Conservation (phyloP, 768 basidiomycete species). For the Suillus fuscotomentosus region DNA sequence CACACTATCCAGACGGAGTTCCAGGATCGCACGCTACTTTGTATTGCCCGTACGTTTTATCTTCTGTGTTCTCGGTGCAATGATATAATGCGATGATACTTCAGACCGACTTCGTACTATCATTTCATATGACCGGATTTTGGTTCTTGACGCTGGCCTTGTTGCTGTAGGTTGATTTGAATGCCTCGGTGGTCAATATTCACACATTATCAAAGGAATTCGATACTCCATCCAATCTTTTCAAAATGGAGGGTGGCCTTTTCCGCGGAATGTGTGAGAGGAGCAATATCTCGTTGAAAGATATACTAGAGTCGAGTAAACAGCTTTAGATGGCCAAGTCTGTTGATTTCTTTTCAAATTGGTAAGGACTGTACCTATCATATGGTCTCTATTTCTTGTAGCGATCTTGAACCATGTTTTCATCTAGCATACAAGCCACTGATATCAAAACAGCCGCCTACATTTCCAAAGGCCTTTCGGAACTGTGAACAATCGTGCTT, state of each 20-base stretch:
- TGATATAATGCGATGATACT: background rate
- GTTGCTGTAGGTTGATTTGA: constrained; percentile 43
- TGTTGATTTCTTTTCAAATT: background rate
- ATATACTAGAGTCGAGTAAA: constrained; percentile 32
- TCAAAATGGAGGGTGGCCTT: constrained; percentile 40
- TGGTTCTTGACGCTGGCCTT: constrained; percentile 64
- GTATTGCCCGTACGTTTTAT: constrained; percentile 41
- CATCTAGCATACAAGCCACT: too few relatives aligned
- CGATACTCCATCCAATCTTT: constrained; percentile 47
- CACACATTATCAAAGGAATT: constrained; percentile 42
- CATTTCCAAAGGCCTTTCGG: too few relatives aligned
- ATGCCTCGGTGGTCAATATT: background rate
- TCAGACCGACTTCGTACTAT: constrained; percentile 51
- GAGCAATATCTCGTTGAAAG: constrained; percentile 46
- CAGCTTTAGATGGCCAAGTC: background rate
- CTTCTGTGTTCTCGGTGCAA: background rate
- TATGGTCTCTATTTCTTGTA: background rate
- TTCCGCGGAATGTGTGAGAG: constrained; percentile 65
- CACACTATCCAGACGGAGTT: constrained; percentile 41
- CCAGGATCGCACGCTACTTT: constrained; percentile 49
- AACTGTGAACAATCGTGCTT: too few relatives aligned
- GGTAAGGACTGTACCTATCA: background rate
- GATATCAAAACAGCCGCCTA: too few relatives aligned
- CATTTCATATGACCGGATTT: constrained; percentile 61
- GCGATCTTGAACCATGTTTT: background rate